phyloP scores from a whole-genome alignment of 148 eudicot species.

The Persicaria tinctoria region DNA sequence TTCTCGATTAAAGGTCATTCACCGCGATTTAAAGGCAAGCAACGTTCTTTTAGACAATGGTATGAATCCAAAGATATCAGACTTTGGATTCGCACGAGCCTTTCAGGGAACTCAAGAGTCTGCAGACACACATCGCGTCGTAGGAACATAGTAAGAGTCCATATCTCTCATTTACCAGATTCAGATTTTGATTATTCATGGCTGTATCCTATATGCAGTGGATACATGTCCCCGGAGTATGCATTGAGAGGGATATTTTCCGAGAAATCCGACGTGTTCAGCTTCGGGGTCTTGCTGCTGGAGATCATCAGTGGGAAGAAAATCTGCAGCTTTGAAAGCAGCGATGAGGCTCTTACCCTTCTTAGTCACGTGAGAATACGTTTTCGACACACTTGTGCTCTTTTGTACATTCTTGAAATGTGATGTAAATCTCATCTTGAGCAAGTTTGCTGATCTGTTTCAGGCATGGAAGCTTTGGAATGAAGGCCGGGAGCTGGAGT shows the following conservation, averaged over 20 bases:
- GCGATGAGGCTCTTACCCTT: not conserved
- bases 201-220: not conserved
- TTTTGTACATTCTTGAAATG: not conserved
- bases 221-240: conserved; percentile 16
- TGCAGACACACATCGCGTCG: not conserved
- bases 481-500: conserved; percentile 23
- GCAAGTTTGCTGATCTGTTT: not conserved
- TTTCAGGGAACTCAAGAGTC: conserved; percentile 4
- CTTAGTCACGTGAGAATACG: not conserved
- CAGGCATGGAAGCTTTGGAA: conserved; percentile 64
- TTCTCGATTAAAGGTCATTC: conserved; percentile 29
- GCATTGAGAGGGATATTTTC: conserved; percentile 9
- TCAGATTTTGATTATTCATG: not conserved
- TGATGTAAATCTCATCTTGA: not conserved
- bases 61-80: conserved; percentile 21
- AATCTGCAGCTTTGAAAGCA: not conserved
- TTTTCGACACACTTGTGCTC: not conserved
- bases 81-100: conserved; percentile 11
- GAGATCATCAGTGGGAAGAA: conserved; percentile 8
- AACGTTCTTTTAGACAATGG: conserved; percentile 23
- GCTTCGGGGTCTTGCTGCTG: conserved; percentile 11
- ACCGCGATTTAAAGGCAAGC: conserved; percentile 24
- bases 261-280: conserved; percentile 11
- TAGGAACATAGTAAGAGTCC: conserved; percentile 18
- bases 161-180: not conserved